Conservation (phyloP, 176 grass and related monocot genomes). For the Areca catechu region DNA sequence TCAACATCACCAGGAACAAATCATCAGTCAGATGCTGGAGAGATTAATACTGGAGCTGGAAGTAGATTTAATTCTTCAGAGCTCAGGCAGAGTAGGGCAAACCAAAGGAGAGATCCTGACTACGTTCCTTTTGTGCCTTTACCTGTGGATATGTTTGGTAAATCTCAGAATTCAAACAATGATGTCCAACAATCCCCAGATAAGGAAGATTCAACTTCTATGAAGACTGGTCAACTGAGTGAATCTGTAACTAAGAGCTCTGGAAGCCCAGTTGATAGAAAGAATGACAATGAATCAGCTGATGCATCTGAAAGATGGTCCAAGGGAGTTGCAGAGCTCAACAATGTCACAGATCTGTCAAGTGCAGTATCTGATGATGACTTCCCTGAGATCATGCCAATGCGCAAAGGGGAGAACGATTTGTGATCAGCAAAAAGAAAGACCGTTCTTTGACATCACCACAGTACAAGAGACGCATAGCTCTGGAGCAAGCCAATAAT, state of each 20-base stretch:
- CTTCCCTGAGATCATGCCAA: slow-evolving; percentile 72
- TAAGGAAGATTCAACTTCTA: slow-evolving; percentile 12
- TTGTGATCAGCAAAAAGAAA: slow-evolving; percentile 91
- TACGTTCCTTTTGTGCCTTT: slow-evolving; percentile 71
- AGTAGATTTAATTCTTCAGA: slow-evolving; percentile 7
- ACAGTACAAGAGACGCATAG: slow-evolving; percentile 64
- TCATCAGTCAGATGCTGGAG: slow-evolving; percentile 19
- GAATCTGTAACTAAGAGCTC: not conserved
- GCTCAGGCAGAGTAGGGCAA: slow-evolving; percentile 16
- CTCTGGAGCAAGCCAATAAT: slow-evolving; percentile 59
- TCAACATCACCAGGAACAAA: slow-evolving; percentile 21
- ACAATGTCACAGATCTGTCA: slow-evolving; percentile 22
- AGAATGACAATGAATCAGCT: slow-evolving; percentile 5
- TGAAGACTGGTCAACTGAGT: not conserved
- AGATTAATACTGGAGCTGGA: slow-evolving; percentile 12
- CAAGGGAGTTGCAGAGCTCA: slow-evolving; percentile 31
- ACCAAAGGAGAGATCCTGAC: slow-evolving; percentile 27
- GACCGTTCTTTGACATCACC: slow-evolving; percentile 58
- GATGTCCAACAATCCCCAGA: slow-evolving; percentile 13
- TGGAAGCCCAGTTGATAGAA: slow-evolving; percentile 11
- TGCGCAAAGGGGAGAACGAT: slow-evolving; percentile 83
- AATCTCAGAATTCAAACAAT: slow-evolving; percentile 28
- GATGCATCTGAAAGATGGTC: slow-evolving; percentile 35
- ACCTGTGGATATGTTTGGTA: slow-evolving; percentile 61
- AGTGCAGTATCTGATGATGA: slow-evolving; percentile 38